Percentiles rank a stretch among this genome's conserved stretches.
Evolutionary conservation across 257 asterid genomes (phyloP).

Genomic region (Fraxinus americana): DNA sequence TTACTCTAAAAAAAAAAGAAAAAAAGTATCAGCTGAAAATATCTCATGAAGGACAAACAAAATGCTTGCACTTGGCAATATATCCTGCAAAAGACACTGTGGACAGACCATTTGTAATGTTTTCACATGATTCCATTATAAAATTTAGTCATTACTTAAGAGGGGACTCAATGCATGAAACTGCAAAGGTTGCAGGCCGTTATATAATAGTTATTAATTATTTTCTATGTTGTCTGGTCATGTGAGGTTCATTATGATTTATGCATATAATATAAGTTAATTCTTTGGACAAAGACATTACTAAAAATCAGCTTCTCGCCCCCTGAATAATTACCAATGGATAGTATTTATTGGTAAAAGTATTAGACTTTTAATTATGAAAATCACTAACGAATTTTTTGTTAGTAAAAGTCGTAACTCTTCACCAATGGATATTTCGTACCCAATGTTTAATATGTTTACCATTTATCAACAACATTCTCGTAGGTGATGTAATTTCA

Average conservation of each 20-base stretch:
- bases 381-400: too few species aligned
- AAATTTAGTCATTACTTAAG: background rate
- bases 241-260: background rate
- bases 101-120: background rate
- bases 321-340: too few species aligned
- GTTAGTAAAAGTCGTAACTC: too few species aligned
- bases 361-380: background rate
- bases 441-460: too few species aligned
- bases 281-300: background rate
- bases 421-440: too few species aligned
- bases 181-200: background rate
- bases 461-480: too few species aligned
- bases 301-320: too few species aligned
- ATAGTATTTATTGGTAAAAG: too few species aligned
- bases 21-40: background rate
- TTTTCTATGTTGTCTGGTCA: background rate
- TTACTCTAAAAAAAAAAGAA: background rate
- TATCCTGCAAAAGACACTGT: background rate
- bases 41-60: background rate
- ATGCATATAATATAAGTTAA: background rate
- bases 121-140: background rate
- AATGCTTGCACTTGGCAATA: constrained; percentile 15
- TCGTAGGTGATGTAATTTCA: too few species aligned
- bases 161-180: background rate
- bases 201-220: background rate